These are phyloP conservation scores for Daldinia sp. DNA, from an alignment of 2,329 filamentous ascomycete genomes.

Conservation along the genomic window DNA sequence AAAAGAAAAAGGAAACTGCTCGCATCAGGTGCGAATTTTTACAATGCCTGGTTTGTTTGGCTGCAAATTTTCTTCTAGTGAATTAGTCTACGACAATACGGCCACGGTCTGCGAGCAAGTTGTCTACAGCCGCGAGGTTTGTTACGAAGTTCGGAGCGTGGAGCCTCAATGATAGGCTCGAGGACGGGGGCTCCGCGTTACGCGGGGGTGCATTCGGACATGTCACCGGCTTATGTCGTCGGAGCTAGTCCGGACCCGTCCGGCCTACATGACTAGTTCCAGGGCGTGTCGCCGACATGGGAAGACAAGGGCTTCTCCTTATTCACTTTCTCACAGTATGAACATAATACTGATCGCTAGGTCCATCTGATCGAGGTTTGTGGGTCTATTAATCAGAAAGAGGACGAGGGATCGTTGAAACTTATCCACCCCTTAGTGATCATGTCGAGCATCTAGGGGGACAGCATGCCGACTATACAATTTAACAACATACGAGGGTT, in stretches of 20 bases:
- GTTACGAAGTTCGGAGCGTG: neutral
- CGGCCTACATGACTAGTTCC: neutral
- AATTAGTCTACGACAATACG: neutral
- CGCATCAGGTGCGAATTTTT: constrained; percentile 4
- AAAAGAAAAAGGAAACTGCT: neutral
- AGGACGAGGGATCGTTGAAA: neutral
- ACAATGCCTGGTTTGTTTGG: neutral
- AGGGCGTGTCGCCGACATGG: neutral
- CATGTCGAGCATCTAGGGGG: too few relatives aligned
- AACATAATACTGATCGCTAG: neutral
- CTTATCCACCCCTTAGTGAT: neutral
- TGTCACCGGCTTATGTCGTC: neutral
- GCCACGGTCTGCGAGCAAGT: neutral
- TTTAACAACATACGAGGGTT: neutral
- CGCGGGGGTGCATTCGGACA: neutral
- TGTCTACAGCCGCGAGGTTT: constrained; percentile 19
- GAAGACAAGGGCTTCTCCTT: neutral
- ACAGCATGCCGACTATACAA: neutral
- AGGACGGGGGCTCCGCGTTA: neutral
- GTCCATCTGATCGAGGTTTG: neutral
- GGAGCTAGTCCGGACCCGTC: neutral
- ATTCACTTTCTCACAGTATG: constrained; percentile 14
- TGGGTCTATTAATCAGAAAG: neutral
- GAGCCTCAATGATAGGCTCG: neutral
- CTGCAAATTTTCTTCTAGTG: neutral